phyloP scores from a whole-genome alignment of 345 rosid species.

The Eucalyptus brandiana region DNA sequence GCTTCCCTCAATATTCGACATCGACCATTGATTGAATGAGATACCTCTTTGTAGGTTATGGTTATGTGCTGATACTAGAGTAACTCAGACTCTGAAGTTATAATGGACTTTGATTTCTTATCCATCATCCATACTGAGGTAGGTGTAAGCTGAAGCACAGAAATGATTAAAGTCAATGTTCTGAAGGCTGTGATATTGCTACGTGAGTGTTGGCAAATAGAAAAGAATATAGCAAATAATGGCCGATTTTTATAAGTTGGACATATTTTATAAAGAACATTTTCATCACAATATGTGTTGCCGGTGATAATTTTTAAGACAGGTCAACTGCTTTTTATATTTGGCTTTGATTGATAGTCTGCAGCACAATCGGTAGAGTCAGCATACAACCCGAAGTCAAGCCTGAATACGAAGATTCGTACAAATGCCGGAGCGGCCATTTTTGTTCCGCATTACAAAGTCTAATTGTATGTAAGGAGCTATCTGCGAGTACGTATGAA shows the following conservation, averaged over 20 bases:
- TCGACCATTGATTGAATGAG: not conserved
- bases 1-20: not conserved
- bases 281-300: not conserved
- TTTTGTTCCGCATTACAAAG: not conserved
- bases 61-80: not conserved
- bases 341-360: not conserved
- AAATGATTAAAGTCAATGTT: not conserved
- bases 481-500: not conserved
- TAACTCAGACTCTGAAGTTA: not conserved
- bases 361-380: not conserved
- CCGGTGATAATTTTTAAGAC: not conserved
- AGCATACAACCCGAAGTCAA: not conserved
- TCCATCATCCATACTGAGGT: not conserved
- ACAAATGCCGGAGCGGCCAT: not conserved
- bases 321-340: not conserved
- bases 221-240: not conserved
- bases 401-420: not conserved
- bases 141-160: not conserved
- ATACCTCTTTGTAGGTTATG: not conserved
- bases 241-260: not conserved
- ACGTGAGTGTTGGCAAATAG: not conserved
- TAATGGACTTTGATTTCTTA: not conserved
- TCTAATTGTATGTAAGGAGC: not conserved
- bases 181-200: not conserved
- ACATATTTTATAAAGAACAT: not conserved